Evolutionary conservation across 768 basidiomycete genomes (phyloP), one percentile per base, ranked within the genome.

Genomic region (Imleria badia): DNA sequence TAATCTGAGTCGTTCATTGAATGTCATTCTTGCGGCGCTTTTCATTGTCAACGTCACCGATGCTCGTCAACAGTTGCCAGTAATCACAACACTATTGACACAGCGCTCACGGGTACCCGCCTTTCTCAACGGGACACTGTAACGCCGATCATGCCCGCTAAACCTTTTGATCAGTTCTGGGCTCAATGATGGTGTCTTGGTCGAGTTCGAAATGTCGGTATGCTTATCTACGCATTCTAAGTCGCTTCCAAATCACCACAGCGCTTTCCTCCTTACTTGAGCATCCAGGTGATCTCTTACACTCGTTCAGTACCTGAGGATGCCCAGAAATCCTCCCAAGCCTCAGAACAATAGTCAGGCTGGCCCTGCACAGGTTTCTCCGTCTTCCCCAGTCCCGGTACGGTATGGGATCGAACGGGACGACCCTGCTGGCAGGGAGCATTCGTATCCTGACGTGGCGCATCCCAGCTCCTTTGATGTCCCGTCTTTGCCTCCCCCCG

Each of bases 241-340:
- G 45, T 55, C 43, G 26, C 43, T 52, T 34, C 26, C 14, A 44
- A 35, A 9, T 45, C 35, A 14, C 41, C 13, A 35, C 48, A 20
- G 7, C 39, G 40, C 29, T 50, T 36, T 20, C 43, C 14, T 51
- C 41, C 50, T 49, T 31, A 29, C 48, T 46, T 12, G 55, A 56
- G 51, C 42, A 59, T 65, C 60, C 45, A 62, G 55, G 63, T 30
- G 54, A 60, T 60, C 54, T 59, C 51, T 29, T 35, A 31, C 56
- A 13, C 30, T 58, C 56, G 17, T 57, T 55, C 55, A 31, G 43
- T 33, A 49, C 43, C 31, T 7, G 29, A 56, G 49, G 51, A 67
- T 68, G 66, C 45, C 61, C 31, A 48, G 59, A 53, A 60, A 58
- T 56, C 55, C 33, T 48, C 31, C 41, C 33, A 36, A 36, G 35